Base-by-base conservation (phyloP, 2,329 filamentous ascomycete genomes). In the Beauveria rudraprayagi region DNA sequence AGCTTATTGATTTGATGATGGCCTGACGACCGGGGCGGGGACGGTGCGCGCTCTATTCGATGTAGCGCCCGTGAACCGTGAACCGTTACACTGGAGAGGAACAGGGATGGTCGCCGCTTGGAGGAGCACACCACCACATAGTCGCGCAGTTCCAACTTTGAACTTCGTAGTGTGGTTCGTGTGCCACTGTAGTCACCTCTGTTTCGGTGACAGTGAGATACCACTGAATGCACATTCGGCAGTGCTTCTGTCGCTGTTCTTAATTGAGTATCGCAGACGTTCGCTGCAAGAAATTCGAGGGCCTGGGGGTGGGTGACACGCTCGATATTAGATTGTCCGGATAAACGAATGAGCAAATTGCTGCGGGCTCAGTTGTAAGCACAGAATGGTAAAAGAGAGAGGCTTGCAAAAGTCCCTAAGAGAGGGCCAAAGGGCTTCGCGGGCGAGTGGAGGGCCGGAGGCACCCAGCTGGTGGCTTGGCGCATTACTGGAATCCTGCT, bases 371-470 rank as follows among this genome's bases (percentile, higher is more conserved):
- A n/a, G 52, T 37, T 19, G 43, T 43, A 48, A 28, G 16, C 9
- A 40, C 17, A 26, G 19, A 24, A 17, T 19, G 3, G 28, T 37
- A 17, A 34, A 3, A 37, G 34, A 14, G 16, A 11, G 28, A 17
- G 26, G 55, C 30, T 50, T 50, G 46, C 55, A 58, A 58, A 58
- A 58, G 55, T 58, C 10, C 55, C 55, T 4, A 11, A 17, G 28
- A 9, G 19, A n/a, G 44, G 28, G 28, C 28, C 8, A 30, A 30
- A 34, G 55, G 54, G 37, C 28, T 54, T 40, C 41, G 55, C 46
- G 30, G 55, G 55, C 17, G 44, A 58, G 55, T 58, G 55, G 55
- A 58, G 34, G 34, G 34, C 11, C 34, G 34, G 11, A 16, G 44
- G 46, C 30, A 28, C 28, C 26, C 5, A 34, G 17, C 34, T 24